A percentile compares a stretch with the other conserved stretches of the same genome.
phyloP scores from a whole-genome alignment of 2,329 filamentous ascomycete species.

The Apiospora kogelbergensis region DNA sequence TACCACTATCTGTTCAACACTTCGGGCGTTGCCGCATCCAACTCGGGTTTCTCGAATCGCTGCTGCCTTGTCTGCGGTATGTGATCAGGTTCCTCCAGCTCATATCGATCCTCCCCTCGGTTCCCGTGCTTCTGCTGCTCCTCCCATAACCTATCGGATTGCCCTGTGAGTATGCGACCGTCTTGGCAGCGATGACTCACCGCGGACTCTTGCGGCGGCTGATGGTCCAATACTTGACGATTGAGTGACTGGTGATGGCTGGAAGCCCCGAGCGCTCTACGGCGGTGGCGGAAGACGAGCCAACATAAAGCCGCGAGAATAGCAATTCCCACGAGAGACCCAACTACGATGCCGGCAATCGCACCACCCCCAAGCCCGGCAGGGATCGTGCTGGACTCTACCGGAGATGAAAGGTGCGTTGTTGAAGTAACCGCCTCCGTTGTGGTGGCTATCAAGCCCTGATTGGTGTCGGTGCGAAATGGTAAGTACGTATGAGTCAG shows the following conservation, averaged over 20 bases:
- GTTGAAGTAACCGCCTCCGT: not conserved
- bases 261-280: not conserved
- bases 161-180: not conserved
- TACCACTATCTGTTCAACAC: not conserved
- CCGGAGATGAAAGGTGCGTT: not conserved
- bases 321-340: not conserved
- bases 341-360: conserved; percentile 5
- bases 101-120: not conserved
- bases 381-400: not conserved
- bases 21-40: not conserved
- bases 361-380: not conserved
- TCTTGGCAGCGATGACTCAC: not conserved
- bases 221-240: not conserved
- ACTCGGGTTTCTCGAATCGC: not conserved
- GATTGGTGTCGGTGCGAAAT: not conserved
- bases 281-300: not conserved
- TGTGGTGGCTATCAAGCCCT: not conserved
- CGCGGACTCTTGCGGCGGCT: not conserved
- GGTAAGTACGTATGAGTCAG: conserved; percentile 5
- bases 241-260: too few species aligned
- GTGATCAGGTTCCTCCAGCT: not conserved
- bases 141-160: not conserved
- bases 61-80: not conserved
- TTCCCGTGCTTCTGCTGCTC: not conserved
- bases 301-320: not conserved